Conservation (phyloP, 257 asterid species). For the Capsicum pubescens region DNA sequence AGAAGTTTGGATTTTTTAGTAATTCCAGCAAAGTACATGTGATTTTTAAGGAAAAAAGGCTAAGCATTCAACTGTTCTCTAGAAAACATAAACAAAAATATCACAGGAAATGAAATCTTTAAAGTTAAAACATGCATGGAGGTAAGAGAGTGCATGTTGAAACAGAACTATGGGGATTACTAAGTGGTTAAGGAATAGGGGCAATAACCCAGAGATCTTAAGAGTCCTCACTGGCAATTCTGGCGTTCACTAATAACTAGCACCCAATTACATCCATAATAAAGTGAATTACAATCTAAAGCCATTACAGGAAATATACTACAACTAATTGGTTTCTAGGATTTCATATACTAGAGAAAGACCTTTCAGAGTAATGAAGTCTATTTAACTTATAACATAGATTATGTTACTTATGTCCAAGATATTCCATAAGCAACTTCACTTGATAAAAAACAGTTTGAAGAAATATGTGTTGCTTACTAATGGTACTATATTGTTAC, state of each 20-base stretch:
- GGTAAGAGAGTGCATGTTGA: not conserved
- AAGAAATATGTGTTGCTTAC: not conserved
- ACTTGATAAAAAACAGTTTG: not conserved
- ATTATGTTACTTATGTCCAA: too few relatives aligned
- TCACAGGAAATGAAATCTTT: not conserved
- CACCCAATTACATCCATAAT: not conserved
- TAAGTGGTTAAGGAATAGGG: not conserved
- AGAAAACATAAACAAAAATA: not conserved
- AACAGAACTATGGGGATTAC: not conserved
- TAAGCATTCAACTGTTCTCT: conserved; percentile 1
- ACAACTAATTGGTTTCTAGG: not conserved
- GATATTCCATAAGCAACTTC: not conserved
- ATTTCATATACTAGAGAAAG: not conserved
- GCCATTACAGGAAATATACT: not conserved
- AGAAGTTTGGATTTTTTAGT: too few relatives aligned
- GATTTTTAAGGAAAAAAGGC: not conserved
- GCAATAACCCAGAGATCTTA: not conserved
- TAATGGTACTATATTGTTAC: conserved; percentile 3
- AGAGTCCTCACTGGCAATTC: not conserved
- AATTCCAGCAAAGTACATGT: too few relatives aligned
- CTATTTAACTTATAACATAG: not conserved
- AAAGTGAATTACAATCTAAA: not conserved
- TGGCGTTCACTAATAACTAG: not conserved
- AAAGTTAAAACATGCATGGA: not conserved
- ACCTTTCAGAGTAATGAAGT: not conserved